Evolutionary conservation across 305 asterid genomes (phyloP).

Genomic region (Coffea humblotiana): DNA sequence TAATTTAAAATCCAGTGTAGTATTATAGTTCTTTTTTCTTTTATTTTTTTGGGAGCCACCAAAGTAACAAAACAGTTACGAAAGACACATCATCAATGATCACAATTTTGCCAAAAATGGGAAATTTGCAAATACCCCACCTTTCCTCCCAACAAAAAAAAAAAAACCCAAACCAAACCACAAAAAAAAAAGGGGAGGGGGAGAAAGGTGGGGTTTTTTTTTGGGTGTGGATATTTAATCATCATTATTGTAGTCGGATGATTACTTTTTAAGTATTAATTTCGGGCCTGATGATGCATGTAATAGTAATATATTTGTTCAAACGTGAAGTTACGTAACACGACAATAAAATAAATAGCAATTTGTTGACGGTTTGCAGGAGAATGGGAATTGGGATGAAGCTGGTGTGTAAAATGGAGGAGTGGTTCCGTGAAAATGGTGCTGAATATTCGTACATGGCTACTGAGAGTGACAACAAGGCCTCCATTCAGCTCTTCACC

Average conservation of each 20-base stretch:
- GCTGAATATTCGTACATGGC: conserved; percentile 92
- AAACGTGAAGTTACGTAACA: not conserved
- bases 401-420: conserved; percentile 58
- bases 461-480: conserved; percentile 75
- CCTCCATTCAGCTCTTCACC: conserved; percentile 74
- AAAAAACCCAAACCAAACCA: not conserved
- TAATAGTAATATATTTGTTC: not conserved
- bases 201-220: too few species aligned
- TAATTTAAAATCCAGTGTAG: not conserved
- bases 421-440: conserved; percentile 75
- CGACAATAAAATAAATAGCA: conserved; percentile 3
- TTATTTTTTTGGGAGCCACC: not conserved
- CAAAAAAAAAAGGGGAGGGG: too few species aligned
- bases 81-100: not conserved
- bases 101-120: conserved; percentile 24
- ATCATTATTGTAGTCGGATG: conserved; percentile 15
- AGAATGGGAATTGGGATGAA: conserved; percentile 82
- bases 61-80: conserved; percentile 13
- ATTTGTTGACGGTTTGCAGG: conserved; percentile 38
- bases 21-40: not conserved
- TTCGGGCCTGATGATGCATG: not conserved
- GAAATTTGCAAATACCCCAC: conserved; percentile 7
- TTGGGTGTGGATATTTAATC: not conserved
- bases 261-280: not conserved
- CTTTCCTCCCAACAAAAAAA: not conserved